A percentile compares a stretch with the other conserved stretches of the same genome.
These are phyloP conservation scores for Panicum miliaceum DNA, from an alignment of 176 grass and related monocot species.

Conservation along the genomic window DNA sequence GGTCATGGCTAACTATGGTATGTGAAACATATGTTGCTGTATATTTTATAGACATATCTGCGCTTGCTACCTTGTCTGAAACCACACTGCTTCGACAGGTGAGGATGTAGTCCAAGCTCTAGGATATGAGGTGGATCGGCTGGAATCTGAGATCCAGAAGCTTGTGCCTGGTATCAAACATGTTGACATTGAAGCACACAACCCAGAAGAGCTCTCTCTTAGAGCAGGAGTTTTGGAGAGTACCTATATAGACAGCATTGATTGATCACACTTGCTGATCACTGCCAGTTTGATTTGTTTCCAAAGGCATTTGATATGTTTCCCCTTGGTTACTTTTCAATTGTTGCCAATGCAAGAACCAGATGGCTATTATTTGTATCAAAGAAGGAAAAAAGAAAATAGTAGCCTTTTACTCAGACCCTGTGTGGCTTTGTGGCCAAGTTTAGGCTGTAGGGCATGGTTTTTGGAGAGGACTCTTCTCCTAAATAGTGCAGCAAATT, in stretches of 20 bases:
- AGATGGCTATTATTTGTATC: background rate
- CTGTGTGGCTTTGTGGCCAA: too few species aligned
- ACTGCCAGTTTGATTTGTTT: conserved; percentile 14
- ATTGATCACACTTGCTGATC: conserved; percentile 17
- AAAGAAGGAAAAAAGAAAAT: background rate
- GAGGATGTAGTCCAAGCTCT: conserved; percentile 97
- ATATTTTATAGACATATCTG: background rate
- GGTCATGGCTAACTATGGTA: conserved; percentile 96
- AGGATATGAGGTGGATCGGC: conserved; percentile 86
- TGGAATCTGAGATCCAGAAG: conserved; percentile 95
- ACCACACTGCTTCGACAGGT: conserved; percentile 52
- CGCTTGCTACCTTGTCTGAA: conserved; percentile 31
- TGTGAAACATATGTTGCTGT: conserved; percentile 2
- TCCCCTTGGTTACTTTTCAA: background rate
- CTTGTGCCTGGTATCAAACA: conserved; percentile 91
- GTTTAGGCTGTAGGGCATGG: too few species aligned
- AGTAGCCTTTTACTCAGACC: background rate
- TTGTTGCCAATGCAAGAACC: conserved; percentile 24
- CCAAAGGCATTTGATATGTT: background rate
- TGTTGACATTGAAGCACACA: conserved; percentile 98
- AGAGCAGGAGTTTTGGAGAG: conserved; percentile 48
- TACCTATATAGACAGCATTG: conserved; percentile 21
- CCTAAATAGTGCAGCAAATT: too few species aligned
- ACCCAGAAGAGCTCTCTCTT: conserved; percentile 75
- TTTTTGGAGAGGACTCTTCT: too few species aligned